A percentile compares a stretch with the other conserved stretches of the same genome.
These are phyloP conservation scores for Sambucus nigra DNA, from an alignment of 129 eudicot species.

Conservation along the genomic window DNA sequence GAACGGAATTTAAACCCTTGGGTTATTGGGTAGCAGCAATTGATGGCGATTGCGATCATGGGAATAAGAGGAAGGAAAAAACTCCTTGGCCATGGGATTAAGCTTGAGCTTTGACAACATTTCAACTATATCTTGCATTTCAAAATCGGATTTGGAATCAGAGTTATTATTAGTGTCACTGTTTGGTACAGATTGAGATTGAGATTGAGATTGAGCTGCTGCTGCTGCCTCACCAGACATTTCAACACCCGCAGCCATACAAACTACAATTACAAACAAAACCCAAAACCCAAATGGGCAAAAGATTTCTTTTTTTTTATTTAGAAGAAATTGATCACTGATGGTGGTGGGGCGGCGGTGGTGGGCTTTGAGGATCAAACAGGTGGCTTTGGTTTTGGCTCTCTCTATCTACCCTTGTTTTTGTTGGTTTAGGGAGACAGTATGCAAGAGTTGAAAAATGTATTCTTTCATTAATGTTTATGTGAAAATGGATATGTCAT, in stretches of 20 bases:
- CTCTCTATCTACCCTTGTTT: slow-evolving; percentile 23
- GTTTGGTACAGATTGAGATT: slow-evolving; percentile 25
- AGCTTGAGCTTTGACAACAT: slow-evolving; percentile 68
- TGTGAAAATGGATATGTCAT: slow-evolving; percentile 35
- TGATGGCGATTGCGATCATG: slow-evolving; percentile 47
- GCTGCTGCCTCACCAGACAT: slow-evolving; percentile 40
- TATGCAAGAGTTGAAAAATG: background rate
- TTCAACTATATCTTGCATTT: slow-evolving; percentile 62
- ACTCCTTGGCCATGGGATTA: slow-evolving; percentile 95
- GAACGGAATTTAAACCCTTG: slow-evolving; percentile 47
- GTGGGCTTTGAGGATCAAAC: slow-evolving; percentile 32
- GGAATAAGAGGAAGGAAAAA: slow-evolving; percentile 60
- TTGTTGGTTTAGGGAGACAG: slow-evolving; percentile 26
- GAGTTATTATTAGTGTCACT: slow-evolving; percentile 24
- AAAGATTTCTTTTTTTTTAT: too few relatives aligned
- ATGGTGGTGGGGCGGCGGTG: slow-evolving; percentile 45
- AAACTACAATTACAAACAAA: too few relatives aligned
- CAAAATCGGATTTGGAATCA: slow-evolving; percentile 55
- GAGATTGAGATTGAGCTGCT: slow-evolving; percentile 17
- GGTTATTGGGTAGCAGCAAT: slow-evolving; percentile 37
- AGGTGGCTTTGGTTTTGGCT: slow-evolving; percentile 46
- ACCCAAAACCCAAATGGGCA: slow-evolving; percentile 10
- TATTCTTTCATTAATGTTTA: slow-evolving; percentile 21
- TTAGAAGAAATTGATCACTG: slow-evolving; percentile 29
- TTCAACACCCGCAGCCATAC: slow-evolving; percentile 73